A percentile compares a stretch with the other conserved stretches of the same genome.
Evolutionary conservation across 2,329 filamentous ascomycete genomes (phyloP).

Genomic region (Nakataea oryzae): DNA sequence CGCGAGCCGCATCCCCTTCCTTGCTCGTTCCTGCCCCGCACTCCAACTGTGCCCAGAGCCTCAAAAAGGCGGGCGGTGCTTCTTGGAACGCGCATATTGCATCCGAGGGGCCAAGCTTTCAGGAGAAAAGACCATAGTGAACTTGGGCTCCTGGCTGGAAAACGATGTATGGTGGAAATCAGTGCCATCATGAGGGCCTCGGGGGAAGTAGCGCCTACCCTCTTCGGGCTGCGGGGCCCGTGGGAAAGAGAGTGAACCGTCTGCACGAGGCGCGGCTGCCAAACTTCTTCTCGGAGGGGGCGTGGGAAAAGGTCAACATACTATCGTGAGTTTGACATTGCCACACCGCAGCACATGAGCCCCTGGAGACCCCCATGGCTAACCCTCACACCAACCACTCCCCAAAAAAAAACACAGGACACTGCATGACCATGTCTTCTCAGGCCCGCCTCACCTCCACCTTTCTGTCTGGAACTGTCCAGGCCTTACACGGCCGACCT

Average conservation of each 20-base stretch:
- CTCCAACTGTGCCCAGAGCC: not conserved
- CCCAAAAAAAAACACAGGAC: conserved; percentile 1
- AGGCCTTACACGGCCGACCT: conserved; percentile 8
- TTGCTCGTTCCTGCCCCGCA: not conserved
- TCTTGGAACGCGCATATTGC: not conserved
- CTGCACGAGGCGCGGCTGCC: conserved; percentile 13
- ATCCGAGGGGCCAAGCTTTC: not conserved
- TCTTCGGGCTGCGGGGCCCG: conserved; percentile 11
- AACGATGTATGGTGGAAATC: not conserved
- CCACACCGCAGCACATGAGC: conserved; percentile 7
- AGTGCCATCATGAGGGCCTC: not conserved
- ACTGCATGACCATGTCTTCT: conserved; percentile 9
- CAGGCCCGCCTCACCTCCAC: conserved; percentile 7
- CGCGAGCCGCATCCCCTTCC: too few species aligned
- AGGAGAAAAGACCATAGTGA: not conserved
- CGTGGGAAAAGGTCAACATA: conserved; percentile 15
- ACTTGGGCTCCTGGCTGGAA: not conserved
- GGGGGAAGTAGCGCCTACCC: conserved; percentile 7
- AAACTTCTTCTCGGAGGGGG: conserved; percentile 12
- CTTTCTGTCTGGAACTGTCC: conserved; percentile 10
- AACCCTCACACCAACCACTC: not conserved
- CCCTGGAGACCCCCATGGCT: not conserved
- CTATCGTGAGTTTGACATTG: conserved; percentile 10
- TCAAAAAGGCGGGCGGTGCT: not conserved
- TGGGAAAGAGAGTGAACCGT: conserved; percentile 12